phyloP scores from a whole-genome alignment of 2,329 filamentous ascomycete species.

The Pseudocercospora cruenta region DNA sequence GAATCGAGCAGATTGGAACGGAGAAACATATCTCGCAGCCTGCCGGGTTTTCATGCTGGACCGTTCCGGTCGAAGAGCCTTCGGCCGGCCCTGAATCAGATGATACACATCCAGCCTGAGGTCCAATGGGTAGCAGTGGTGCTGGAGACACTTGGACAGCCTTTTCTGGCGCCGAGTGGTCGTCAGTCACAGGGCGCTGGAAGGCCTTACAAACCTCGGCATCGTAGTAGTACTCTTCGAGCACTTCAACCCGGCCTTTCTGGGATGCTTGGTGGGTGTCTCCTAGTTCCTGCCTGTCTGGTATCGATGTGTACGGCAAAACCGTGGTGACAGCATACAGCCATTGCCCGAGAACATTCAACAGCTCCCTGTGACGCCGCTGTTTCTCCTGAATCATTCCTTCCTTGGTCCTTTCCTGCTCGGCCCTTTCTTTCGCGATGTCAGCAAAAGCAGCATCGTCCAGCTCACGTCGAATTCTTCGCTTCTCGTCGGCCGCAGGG shows the following conservation, averaged over 20 bases:
- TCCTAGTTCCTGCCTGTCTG: neutral
- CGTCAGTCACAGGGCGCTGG: neutral
- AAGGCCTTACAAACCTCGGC: neutral
- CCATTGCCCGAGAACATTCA: neutral
- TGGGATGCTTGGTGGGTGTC: neutral
- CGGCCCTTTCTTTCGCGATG: neutral
- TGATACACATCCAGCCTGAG: neutral
- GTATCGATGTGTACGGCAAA: neutral
- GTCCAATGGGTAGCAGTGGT: neutral
- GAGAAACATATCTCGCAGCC: neutral
- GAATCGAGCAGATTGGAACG: neutral
- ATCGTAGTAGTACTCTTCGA: neutral
- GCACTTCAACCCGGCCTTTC: neutral
- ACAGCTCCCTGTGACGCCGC: neutral
- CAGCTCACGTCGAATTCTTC: neutral
- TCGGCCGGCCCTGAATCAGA: neutral
- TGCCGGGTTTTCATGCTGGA: neutral
- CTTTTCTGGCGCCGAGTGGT: neutral
- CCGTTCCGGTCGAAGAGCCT: neutral
- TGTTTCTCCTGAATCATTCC: neutral
- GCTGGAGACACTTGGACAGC: neutral
- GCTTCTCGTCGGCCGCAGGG: neutral
- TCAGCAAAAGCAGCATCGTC: neutral
- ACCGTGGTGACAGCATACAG: neutral
- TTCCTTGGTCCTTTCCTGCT: neutral